Evolutionary conservation across 257 asterid genomes (phyloP), one percentile per base, ranked within the genome.

Genomic region (Coffea canephora): DNA sequence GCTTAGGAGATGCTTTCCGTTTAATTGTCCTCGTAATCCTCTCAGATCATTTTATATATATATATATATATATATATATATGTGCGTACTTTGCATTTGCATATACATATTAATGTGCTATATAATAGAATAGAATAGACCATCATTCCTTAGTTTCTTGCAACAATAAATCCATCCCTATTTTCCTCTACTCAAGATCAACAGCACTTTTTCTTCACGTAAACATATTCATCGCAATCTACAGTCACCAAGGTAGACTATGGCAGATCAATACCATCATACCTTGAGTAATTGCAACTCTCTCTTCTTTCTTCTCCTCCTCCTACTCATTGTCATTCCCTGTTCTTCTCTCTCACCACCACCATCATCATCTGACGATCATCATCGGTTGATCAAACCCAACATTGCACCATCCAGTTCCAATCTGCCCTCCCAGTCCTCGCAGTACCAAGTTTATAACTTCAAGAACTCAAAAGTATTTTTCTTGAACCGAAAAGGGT

Each of bases 391-490:
- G 65, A 9, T 16, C 31, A 31, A 23, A 21, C 72, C 48, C 66
- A 73, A 82, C 83, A 46, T 16, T 57, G n/a, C 34, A 82, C 59
- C 39, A 34, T 39, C 74, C 68, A 31, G 71, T 41, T 19, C 31
- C 16, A 10, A 39, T 43, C 19, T 5, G 55, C 54, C 49, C 45
- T 67, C 25, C 45, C 45, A 12, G 31, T 19, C 27, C 83, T 1
- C 62, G 23, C 70, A 79, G 75, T 55, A 59, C 81, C 79, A 77
- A 41, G 27, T 39, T 15, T 75, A 75, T 62, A 19, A 34, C 27
- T 62, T 84, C 88, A 84, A 85, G 90, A 78, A 84, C 57, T 18
- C 79, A 12, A 31, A 67, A 21, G 82, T 81, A 10, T 66, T 76
- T 46, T 74, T 78, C 84, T 70, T 69, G 83, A 81, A 78, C 25